Base-by-base conservation (phyloP, 345 rosid genomes). In the Raphanus raphanistrum region DNA sequence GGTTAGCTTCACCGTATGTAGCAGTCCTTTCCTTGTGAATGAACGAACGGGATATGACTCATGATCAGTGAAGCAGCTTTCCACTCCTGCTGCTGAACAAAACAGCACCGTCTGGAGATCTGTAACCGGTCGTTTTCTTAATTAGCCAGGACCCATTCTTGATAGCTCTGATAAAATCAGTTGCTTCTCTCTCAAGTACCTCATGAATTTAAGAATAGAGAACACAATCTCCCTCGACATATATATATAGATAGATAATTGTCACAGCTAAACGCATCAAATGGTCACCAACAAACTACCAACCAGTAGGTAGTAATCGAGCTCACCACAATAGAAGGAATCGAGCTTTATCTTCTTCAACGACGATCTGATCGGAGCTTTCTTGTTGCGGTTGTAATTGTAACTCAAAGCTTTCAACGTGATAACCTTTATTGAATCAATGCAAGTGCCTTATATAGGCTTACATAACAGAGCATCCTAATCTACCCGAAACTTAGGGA, bases 21-120 rank as follows among this genome's bases (percentile, higher is more conserved):
- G 71, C 60, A 81, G 9, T 48, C 65, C 21, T 21, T 21, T 21
- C 21, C 21, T 27, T 64, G 72, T 88, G 88, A 2, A 92, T 72
- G 76, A 88, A 21, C 21, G 21, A 21, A 84, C 0, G 96, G 94
- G 4, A 87, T 76, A 59, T 89, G 66, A 35, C 91, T 85, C 21
- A 21, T 21, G 66, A 92, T 76, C 26, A 82, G 78, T 8, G 71
- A 62, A 1, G 94, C 91, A 58, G 60, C 61, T 85, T 69, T 72
- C 94, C 96, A 92, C 8, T 82, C 82, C 26, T 83, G 71, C 21
- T 21, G 64, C 79, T 78, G 21, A 58, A 83, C 68, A 92, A 69
- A 76, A 90, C 90, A 76, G 87, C 86, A 27, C 81, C 89, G 31
- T 17, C 79, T 0, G 97, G 92, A 36, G 91, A 87, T 76, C 74